phyloP scores from a whole-genome alignment of 768 basidiomycete species.

The Leucosporidium creatinivorum region DNA sequence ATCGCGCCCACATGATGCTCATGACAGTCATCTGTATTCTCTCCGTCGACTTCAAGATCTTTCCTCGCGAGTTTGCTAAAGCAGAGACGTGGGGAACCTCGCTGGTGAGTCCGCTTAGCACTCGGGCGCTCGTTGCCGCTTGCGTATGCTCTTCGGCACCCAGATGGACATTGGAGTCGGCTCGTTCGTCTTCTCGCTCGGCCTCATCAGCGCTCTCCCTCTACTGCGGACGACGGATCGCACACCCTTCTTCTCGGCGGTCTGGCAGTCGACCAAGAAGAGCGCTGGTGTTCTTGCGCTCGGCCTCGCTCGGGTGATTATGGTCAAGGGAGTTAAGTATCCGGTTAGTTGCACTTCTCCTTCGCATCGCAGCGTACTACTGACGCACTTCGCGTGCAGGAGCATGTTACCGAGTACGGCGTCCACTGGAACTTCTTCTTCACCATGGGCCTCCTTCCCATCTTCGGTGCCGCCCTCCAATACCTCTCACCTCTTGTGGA shows the following conservation, averaged over 20 bases:
- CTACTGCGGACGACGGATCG: conserved; percentile 55
- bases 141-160: neutral
- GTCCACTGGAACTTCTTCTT: conserved; percentile 99
- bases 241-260: conserved; percentile 41
- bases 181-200: conserved; percentile 94
- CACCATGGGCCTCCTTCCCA: conserved; percentile 72
- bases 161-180: conserved; percentile 99
- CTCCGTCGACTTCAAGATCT: conserved; percentile 90
- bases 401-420: conserved; percentile 94
- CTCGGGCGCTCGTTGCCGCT: neutral
- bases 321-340: conserved; percentile 90
- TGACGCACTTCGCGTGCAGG: conserved; percentile 47
- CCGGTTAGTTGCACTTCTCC: conserved; percentile 54
- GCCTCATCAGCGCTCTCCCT: conserved; percentile 79
- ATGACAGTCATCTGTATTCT: conserved; percentile 85
- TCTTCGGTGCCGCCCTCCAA: conserved; percentile 20
- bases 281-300: conserved; percentile 60
- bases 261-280: conserved; percentile 53
- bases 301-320: conserved; percentile 66
- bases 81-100: conserved; percentile 92
- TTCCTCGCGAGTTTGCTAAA: conserved; percentile 79
- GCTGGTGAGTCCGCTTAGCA: conserved; percentile 52
- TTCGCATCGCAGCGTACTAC: neutral
- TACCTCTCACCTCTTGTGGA: conserved; percentile 2
- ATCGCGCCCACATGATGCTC: conserved; percentile 90